Evolutionary conservation across 805 yeast species (phyloP), one percentile per base, ranked within the genome.

Genomic region (Komagataella mondaviorum): DNA sequence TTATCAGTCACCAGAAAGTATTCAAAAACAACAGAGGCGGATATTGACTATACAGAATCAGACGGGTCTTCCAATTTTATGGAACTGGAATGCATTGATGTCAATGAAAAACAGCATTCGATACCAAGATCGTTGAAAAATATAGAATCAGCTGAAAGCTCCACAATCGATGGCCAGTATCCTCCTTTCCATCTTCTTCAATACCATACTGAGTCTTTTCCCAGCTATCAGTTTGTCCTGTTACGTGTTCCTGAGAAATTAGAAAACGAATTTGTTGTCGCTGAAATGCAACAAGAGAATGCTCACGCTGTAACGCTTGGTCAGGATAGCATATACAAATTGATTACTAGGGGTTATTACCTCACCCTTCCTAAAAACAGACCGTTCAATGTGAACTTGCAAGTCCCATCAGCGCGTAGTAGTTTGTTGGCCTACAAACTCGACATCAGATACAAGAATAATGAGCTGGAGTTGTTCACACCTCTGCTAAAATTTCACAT

Each of bases 381-480:
- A 22, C 72, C 80, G 6, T 63, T 80, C 3, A 62, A 73, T 5
- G 67, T 71, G 2, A 76, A 72, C 55, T 60, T 84, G 23, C 63
- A 73, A n/a, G 65, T 80, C 23, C 75, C 77, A 2, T 73, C 79
- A 4, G 77, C 81, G 0, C 77, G 82, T 79, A 77, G 81, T 50
- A 79, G 87, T 60, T 57, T 84, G 5, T 60, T 85, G 20, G 78
- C 83, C 0, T 85, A 79, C 59, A 55, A 57, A 20, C 57, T 65
- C 48, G 68, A 64, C 50, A 56, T 64, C 4, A 53, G 68, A 23
- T 65, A 63, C 51, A 56, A 55, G 46, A 57, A 57, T 20, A 59
- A 65, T 4, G 55, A 52, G 20, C 43, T 23, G 6, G 69, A 63
- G 50, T 55, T 60, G 47, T 85, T 83, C 58, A 64, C 77, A 18